A percentile compares a stretch with the other conserved stretches of the same genome.
These are phyloP conservation scores for Poa annua DNA, from an alignment of 176 grass and related monocot species.

Conservation along the genomic window DNA sequence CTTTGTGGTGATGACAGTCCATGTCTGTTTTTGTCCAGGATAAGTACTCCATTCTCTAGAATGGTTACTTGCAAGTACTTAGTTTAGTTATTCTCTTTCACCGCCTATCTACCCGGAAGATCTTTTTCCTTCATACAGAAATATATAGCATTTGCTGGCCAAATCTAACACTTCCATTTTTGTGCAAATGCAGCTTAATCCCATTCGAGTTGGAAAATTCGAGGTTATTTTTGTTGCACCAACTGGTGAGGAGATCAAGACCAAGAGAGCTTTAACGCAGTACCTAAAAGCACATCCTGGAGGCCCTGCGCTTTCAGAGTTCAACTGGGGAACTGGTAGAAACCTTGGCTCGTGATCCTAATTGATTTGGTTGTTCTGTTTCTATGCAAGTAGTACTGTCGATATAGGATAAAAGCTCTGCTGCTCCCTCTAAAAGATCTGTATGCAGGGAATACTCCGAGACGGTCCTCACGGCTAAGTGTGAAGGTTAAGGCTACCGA, in stretches of 20 bases:
- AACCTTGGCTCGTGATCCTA: slow-evolving; percentile 22
- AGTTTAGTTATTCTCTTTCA: not conserved
- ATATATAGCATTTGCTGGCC: not conserved
- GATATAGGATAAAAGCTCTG: slow-evolving; percentile 19
- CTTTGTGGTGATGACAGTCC: not conserved
- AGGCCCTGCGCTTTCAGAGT: slow-evolving; percentile 71
- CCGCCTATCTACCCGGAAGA: not conserved
- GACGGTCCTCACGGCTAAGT: slow-evolving; percentile 83
- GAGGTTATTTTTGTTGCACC: slow-evolving; percentile 77
- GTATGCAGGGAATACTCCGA: slow-evolving; percentile 82
- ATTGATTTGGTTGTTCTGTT: not conserved
- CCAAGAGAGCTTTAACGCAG: slow-evolving; percentile 67
- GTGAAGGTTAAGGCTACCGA: slow-evolving; percentile 68
- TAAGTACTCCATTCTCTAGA: not conserved
- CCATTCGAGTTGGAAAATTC: slow-evolving; percentile 55
- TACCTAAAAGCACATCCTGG: slow-evolving; percentile 73
- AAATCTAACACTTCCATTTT: not conserved
- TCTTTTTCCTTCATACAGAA: not conserved
- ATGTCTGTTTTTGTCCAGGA: not conserved
- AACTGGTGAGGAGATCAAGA: slow-evolving; percentile 89
- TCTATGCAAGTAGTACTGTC: slow-evolving; percentile 6
- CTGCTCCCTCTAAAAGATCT: slow-evolving; percentile 41
- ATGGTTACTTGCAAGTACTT: slow-evolving; percentile 2
- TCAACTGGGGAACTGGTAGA: slow-evolving; percentile 83
- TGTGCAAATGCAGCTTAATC: slow-evolving; percentile 50